Conservation (phyloP, 768 basidiomycete species). For the Agaricus subrufescens region DNA sequence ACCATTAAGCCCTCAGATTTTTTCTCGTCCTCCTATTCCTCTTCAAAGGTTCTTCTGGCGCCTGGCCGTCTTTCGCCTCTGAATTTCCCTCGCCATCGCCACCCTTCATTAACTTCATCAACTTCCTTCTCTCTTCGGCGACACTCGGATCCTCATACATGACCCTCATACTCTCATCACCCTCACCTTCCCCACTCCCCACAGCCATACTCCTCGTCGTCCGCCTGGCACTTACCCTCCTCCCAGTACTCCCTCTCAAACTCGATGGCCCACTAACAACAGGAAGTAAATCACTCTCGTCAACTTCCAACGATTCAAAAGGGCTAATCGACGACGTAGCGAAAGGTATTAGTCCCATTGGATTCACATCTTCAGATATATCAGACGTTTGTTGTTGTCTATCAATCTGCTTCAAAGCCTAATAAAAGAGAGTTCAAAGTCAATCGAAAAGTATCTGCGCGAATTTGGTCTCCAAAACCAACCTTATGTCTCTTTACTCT, state of each 20-base stretch:
- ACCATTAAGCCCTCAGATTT: constrained; percentile 20
- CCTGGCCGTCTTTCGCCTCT: constrained; percentile 1
- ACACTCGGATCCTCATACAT: constrained; percentile 68
- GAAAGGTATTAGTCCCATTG: constrained; percentile 1
- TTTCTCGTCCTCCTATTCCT: constrained; percentile 14
- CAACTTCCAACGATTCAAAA: constrained; percentile 21
- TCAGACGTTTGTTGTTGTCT: constrained; percentile 18
- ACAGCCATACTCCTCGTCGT: constrained; percentile 15
- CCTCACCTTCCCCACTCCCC: constrained; percentile 15
- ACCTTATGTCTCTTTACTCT: constrained; percentile 35
- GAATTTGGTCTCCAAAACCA: neutral
- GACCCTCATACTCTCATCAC: constrained; percentile 48
- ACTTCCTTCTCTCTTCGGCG: constrained; percentile 48
- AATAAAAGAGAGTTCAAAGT: neutral
- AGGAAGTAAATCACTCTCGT: constrained; percentile 3
- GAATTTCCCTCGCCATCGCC: constrained; percentile 16
- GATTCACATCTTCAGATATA: neutral
- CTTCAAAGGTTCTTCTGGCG: constrained; percentile 4
- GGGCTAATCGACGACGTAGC: constrained; percentile 19
- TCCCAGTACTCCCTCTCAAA: neutral
- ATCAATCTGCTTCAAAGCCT: constrained; percentile 36
- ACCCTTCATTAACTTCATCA: constrained; percentile 50
- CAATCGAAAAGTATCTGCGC: neutral
- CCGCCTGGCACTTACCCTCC: constrained; percentile 12
- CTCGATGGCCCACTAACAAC: neutral